phyloP scores from a whole-genome alignment of 768 basidiomycete genomes.

The Kwoniella dendrophila region DNA sequence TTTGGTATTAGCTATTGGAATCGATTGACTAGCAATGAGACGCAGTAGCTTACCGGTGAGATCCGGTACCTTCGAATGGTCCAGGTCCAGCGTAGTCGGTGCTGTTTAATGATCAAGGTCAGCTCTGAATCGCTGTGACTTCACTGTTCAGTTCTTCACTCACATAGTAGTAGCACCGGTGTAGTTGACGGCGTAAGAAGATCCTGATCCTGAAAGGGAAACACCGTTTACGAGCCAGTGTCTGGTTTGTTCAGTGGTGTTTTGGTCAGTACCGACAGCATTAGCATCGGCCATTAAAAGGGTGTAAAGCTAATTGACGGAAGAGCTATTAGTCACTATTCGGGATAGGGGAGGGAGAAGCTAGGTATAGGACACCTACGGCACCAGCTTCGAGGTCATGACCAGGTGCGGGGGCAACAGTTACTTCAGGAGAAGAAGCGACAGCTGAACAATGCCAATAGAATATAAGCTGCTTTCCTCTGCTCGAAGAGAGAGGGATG shows the following conservation, averaged over 20 bases:
- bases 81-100: slow-evolving; percentile 73
- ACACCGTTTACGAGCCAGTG: slow-evolving; percentile 81
- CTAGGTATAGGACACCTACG: slow-evolving; percentile 22
- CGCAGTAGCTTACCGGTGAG: slow-evolving; percentile 64
- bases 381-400: slow-evolving; percentile 60
- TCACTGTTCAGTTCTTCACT: not conserved
- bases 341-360: not conserved
- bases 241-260: slow-evolving; percentile 60
- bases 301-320: slow-evolving; percentile 60
- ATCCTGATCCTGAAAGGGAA: slow-evolving; percentile 29
- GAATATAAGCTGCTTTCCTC: not conserved
- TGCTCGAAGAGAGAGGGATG: not conserved
- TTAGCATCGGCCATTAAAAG: slow-evolving; percentile 76
- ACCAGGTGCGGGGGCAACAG: slow-evolving; percentile 62
- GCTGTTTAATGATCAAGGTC: slow-evolving; percentile 58
- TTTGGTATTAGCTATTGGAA: no score
- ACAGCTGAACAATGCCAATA: slow-evolving; percentile 60
- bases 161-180: slow-evolving; percentile 46
- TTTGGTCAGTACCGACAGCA: slow-evolving; percentile 65
- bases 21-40: no score
- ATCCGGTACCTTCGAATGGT: slow-evolving; percentile 69
- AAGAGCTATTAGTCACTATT: not conserved
- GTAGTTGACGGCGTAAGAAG: slow-evolving; percentile 47
- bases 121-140: not conserved
- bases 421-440: slow-evolving; percentile 62